These are phyloP conservation scores for Diutina rugosa DNA, from an alignment of 1,139 yeast species.

Conservation along the genomic window DNA sequence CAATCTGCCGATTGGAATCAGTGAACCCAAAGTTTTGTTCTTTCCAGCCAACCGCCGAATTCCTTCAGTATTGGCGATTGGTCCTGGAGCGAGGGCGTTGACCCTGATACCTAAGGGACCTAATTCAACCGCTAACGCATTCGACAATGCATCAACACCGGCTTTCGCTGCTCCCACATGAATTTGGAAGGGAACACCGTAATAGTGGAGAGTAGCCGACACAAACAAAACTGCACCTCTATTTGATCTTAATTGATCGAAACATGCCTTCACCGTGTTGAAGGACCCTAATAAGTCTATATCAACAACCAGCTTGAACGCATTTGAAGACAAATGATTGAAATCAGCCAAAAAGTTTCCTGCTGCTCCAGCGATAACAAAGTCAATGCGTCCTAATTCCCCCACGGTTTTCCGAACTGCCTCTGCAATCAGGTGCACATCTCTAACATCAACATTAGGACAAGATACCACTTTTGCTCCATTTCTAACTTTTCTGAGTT, in stretches of 20 bases:
- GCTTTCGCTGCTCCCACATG: slow-evolving; percentile 94
- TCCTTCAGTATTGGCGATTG: slow-evolving; percentile 75
- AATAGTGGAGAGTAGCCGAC: slow-evolving; percentile 77
- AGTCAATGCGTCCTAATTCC: slow-evolving; percentile 64
- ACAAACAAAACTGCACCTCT: slow-evolving; percentile 67
- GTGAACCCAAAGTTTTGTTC: slow-evolving; percentile 17
- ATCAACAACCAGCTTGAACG: slow-evolving; percentile 73
- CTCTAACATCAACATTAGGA: slow-evolving; percentile 67
- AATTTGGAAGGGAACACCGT: slow-evolving; percentile 74
- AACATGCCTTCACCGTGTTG: slow-evolving; percentile 77
- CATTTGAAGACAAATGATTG: slow-evolving; percentile 66
- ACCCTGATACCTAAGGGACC: slow-evolving; percentile 79
- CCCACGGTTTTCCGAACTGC: slow-evolving; percentile 58
- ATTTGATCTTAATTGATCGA: slow-evolving; percentile 45
- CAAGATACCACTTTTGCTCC: slow-evolving; percentile 58
- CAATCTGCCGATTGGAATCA: slow-evolving; percentile 63
- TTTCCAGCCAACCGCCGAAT: slow-evolving; percentile 35
- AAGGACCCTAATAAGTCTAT: slow-evolving; percentile 80
- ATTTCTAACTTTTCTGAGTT: slow-evolving; percentile 39
- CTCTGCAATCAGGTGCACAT: slow-evolving; percentile 35
- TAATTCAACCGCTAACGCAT: slow-evolving; percentile 72
- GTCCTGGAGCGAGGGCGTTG: slow-evolving; percentile 83
- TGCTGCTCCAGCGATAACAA: slow-evolving; percentile 89
- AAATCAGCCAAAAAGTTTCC: slow-evolving; percentile 82
- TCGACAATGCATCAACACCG: slow-evolving; percentile 77